These are phyloP conservation scores for Diaporthe ilicicola DNA, from an alignment of 2,329 filamentous ascomycete species.

Conservation along the genomic window DNA sequence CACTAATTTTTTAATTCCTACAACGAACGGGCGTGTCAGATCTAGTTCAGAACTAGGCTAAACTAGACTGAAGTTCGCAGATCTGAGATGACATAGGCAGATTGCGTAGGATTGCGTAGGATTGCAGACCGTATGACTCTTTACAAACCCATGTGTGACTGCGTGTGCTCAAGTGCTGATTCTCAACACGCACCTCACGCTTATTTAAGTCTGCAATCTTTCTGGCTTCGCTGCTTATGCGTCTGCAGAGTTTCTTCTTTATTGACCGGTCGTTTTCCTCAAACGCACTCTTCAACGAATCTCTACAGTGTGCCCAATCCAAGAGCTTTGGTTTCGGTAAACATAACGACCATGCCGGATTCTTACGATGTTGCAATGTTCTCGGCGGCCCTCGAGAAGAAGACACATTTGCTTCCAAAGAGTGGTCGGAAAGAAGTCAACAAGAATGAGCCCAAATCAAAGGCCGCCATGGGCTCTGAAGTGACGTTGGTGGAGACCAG, in stretches of 20 bases:
- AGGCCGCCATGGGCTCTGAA: background rate
- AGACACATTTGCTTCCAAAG: background rate
- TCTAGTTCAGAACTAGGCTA: background rate
- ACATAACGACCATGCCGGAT: background rate
- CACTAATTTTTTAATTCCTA: too few relatives aligned
- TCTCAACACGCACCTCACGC: background rate
- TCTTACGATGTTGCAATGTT: slow-evolving; percentile 22
- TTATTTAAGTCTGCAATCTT: background rate
- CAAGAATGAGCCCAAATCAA: background rate
- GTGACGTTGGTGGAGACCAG: background rate
- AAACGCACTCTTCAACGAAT: fast-evolving
- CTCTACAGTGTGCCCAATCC: background rate
- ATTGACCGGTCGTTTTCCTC: too few relatives aligned
- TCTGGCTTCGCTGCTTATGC: too few relatives aligned
- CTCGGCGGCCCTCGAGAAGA: slow-evolving; percentile 9
- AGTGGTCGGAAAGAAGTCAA: background rate
- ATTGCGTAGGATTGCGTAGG: too few relatives aligned
- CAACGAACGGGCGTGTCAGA: background rate
- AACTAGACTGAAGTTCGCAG: background rate
- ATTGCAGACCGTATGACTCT: background rate
- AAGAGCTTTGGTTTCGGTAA: too few relatives aligned
- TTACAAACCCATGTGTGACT: background rate
- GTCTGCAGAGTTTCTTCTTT: too few relatives aligned
- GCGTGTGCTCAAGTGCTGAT: too few relatives aligned
- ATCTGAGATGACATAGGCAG: background rate